A percentile compares a stretch with the other conserved stretches of the same genome.
Evolutionary conservation across 495 filamentous ascomycete species (phyloP).

Genomic region (Podospora conica): DNA sequence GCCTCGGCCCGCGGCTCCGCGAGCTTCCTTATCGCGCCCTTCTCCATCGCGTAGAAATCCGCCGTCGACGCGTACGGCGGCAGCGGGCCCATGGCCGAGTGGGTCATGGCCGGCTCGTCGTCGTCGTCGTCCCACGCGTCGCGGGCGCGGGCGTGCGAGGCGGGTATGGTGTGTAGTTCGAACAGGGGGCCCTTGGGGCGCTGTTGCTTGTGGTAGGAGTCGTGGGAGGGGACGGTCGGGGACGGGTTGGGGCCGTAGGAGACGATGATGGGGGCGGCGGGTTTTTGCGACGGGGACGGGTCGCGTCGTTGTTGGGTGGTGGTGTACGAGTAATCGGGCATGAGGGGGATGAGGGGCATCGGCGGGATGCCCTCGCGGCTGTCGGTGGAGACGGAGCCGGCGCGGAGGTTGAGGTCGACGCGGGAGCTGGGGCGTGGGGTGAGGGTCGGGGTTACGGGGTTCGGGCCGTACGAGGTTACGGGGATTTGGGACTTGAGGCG

Average conservation of each 20-base stretch:
- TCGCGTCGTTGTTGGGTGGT: conserved; percentile 8
- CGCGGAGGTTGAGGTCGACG: conserved; percentile 13
- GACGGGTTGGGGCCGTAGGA: conserved; percentile 30
- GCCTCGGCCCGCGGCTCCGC: conserved; percentile 25
- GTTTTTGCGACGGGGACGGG: conserved; percentile 17
- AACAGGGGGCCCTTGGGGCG: conserved; percentile 5
- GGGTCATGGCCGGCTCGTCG: conserved; percentile 12
- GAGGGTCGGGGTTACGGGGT: conserved; percentile 30
- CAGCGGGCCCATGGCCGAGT: conserved; percentile 19
- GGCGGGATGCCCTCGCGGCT: conserved; percentile 17
- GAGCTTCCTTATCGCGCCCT: conserved; percentile 29
- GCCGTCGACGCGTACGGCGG: conserved; percentile 28
- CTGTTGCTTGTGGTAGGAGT: conserved; percentile 20
- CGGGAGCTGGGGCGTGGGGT: conserved; percentile 20
- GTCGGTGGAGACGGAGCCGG: conserved; percentile 16
- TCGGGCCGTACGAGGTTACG: conserved; percentile 29
- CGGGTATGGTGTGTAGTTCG: conserved; percentile 2
- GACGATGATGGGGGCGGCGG: conserved; percentile 17
- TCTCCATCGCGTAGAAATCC: conserved; percentile 28
- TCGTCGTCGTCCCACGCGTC: conserved; percentile 20
- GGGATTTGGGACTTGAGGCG: conserved; percentile 23
- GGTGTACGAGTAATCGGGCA: conserved; percentile 22
- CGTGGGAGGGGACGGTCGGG: conserved; percentile 27
- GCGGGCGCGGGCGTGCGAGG: conserved; percentile 2
- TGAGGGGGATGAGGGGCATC: conserved; percentile 15